Conservation (phyloP, 768 basidiomycete species). For the Xerocomellus dryophilus region DNA sequence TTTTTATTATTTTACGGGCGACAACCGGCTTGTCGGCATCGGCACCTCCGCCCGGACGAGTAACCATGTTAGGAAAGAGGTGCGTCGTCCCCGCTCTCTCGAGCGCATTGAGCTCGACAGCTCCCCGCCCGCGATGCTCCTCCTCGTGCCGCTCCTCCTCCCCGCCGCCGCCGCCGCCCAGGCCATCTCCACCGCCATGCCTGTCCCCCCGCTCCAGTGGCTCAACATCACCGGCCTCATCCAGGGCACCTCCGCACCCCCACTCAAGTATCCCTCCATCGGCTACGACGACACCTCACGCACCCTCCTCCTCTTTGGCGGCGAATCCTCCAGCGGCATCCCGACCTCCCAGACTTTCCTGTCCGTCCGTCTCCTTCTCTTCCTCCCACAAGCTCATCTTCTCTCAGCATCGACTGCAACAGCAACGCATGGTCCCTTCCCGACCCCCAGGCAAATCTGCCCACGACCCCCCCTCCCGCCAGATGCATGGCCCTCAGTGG, state of each 20-base stretch:
- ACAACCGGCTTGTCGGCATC: conserved; percentile 15
- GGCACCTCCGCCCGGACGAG: conserved; percentile 2
- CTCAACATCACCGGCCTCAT: conserved; percentile 64
- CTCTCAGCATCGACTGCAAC: conserved; percentile 56
- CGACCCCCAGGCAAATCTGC: conserved; percentile 47
- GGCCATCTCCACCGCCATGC: conserved; percentile 48
- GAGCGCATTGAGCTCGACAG: conserved; percentile 23
- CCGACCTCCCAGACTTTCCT: conserved; percentile 64
- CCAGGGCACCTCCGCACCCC: conserved; percentile 51
- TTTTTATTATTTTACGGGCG: too few relatives aligned
- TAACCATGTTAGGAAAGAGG: conserved; percentile 13
- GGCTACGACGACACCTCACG: conserved; percentile 51
- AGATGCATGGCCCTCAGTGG: conserved; percentile 65
- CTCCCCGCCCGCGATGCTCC: background rate
- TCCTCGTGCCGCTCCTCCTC: conserved; percentile 12
- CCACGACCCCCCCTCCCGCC: conserved; percentile 49
- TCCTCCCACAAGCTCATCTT: conserved; percentile 2
- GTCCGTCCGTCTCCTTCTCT: conserved; percentile 38
- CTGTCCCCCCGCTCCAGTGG: conserved; percentile 50
- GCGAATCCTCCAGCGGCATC: conserved; percentile 64
- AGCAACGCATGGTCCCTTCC: conserved; percentile 61
- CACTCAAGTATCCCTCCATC: conserved; percentile 69
- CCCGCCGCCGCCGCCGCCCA: conserved; percentile 36
- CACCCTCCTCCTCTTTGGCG: conserved; percentile 70
- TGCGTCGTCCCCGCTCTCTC: conserved; percentile 22